These are phyloP conservation scores for Aspergillus nanangensis DNA, from an alignment of 495 filamentous ascomycete species.

Conservation along the genomic window DNA sequence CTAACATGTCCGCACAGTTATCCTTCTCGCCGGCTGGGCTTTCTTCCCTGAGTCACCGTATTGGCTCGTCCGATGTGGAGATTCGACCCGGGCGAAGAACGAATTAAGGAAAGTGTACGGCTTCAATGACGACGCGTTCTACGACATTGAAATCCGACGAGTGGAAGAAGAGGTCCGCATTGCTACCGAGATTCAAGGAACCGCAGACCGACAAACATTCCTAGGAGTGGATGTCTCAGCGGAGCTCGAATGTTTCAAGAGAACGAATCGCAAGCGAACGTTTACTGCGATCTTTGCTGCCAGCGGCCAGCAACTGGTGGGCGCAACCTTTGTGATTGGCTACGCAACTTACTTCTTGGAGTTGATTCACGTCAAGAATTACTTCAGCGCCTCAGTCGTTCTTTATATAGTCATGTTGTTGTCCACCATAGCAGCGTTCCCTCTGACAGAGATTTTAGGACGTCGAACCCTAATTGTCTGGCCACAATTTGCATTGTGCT, in stretches of 20 bases:
- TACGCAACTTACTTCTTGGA: slow-evolving; percentile 22
- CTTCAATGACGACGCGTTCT: slow-evolving; percentile 13
- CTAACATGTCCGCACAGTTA: slow-evolving; percentile 5
- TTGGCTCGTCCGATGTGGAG: slow-evolving; percentile 15
- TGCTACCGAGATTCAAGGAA: slow-evolving; percentile 1
- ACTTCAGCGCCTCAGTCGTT: slow-evolving; percentile 15
- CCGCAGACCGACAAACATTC: slow-evolving; percentile 1
- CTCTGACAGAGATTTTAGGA: slow-evolving; percentile 17
- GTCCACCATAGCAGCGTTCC: slow-evolving; percentile 15
- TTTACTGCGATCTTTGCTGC: slow-evolving; percentile 18
- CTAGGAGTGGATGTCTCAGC: slow-evolving; percentile 9
- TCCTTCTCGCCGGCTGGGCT: slow-evolving; percentile 11
- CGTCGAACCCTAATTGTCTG: slow-evolving; percentile 17
- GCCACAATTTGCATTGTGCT: slow-evolving; percentile 15
- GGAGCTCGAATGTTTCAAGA: slow-evolving; percentile 14
- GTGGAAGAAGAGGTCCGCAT: slow-evolving; percentile 9
- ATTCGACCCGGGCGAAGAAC: slow-evolving; percentile 2
- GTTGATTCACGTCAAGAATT: slow-evolving; percentile 15
- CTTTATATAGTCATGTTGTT: slow-evolving; percentile 19
- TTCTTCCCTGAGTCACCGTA: slow-evolving; percentile 23
- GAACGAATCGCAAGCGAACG: slow-evolving; percentile 17
- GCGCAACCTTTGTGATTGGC: slow-evolving; percentile 22
- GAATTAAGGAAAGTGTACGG: slow-evolving; percentile 11
- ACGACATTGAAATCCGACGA: slow-evolving; percentile 9
- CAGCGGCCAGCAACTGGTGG: slow-evolving; percentile 16